Evolutionary conservation across 805 yeast species (phyloP), one percentile per base, ranked within the genome.

Genomic region (Millerozyma miso): DNA sequence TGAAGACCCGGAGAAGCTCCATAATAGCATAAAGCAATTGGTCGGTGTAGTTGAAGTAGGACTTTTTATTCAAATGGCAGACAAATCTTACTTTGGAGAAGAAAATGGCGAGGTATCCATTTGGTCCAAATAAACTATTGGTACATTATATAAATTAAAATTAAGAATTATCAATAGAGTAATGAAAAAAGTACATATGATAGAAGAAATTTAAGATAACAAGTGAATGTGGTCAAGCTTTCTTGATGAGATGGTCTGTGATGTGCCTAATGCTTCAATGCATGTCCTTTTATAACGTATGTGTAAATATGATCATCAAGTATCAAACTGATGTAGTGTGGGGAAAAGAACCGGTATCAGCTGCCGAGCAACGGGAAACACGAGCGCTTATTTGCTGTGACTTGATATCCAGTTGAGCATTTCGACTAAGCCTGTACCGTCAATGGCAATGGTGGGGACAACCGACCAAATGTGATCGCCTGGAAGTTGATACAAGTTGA

Each of bases 1-100:
- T 40, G 62, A 70, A 35, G 61, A 73, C 41, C 78, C 80, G 3
- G 54, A 42, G 13, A 52, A 48, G 31, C 75, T 93, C 52, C 90
- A 90, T 60, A 48, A 59, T 31, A 62, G 79, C 53, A 81, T 93
- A 62, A 88, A 86, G 64, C 59, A 71, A 40, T 67, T 91, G 54
- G 86, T 88, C 18, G 99, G 99, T 37, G 97, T 93, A 20, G 97
- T 93, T 13, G 99, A 93, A 65, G 90, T 96, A 7, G 99, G 99
- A 1, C 70, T 93, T 47, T 93, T 93, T 67, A 77, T 81, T 37
- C 69, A 74, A 38, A 74, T 80, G 79, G 91, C 95, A 19, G 69
- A 69, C 38, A 85, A 78, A 60, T 93, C 91, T 4, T 93, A 90
- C 65, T 87, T 93, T 59, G 99, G 99, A 37, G 88, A 88, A 59